Evolutionary conservation across 1,284 basidiomycete species (phyloP), one percentile per base, ranked within the genome.

Genomic region (Cutaneotrichosporon cyanovorans): DNA sequence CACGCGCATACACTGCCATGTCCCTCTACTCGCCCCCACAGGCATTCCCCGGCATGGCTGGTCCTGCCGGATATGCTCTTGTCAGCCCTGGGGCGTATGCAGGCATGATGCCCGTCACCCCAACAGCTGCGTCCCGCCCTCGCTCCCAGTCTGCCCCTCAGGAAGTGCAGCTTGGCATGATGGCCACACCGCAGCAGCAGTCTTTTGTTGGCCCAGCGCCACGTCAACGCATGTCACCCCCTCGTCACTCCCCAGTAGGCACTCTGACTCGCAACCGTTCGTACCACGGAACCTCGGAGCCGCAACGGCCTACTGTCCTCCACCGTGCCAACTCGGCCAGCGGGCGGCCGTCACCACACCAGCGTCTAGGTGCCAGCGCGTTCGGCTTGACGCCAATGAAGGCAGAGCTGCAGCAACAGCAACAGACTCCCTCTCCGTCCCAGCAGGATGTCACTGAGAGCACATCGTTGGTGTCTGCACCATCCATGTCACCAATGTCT

Each of bases 141-240:
- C 50, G 53, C 11, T 56, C 53, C 8, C 53, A 56, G 50, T 56
- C 53, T 33, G 49, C 50, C 4, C 53, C 53, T 5, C 53, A 56
- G 42, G n/a, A n/a, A n/a, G n/a, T n/a, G n/a, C 35, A 50, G 19
- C 28, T 48, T 28, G 25, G 25, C 12, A 12, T 30, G 30, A 32
- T 19, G 44, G 33, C 10, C 42, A 40, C 21, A 42, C 45, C 7
- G 2, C 32, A 50, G 34, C 25, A 28, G 25, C 25, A 28, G n/a
- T 21, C 52, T 0, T 43, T 40, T 11, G 50, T 47, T 30, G 52
- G 52, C n/a, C 52, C 52, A 12, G 52, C 48, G 25, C 52, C 48
- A 11, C 52, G 48, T 30, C 52, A 54, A 37, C 52, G 52, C 31
- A 46, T 45, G 42, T 45, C 42, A 21, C 52, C 52, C 10, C 31